Base-by-base conservation (phyloP, 2,329 filamentous ascomycete genomes). In the Penicillium rolfsii region DNA sequence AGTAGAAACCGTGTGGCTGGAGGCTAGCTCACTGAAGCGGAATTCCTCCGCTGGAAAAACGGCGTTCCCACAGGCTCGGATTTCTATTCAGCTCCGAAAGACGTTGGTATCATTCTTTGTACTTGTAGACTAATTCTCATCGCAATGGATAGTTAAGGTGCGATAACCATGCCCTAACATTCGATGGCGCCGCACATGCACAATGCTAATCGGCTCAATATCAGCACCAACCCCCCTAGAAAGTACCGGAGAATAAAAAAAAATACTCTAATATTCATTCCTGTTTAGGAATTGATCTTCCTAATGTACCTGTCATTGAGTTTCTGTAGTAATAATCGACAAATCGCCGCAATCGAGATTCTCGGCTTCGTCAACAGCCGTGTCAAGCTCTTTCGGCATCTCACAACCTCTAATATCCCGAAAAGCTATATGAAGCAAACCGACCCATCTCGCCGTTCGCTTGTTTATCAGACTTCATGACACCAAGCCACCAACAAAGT, bases 21-120 rank as follows among this genome's bases (percentile, higher is more conserved):
- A 12, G 54, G n/a, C 28, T 45, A 11, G 45, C 2, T 46, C 28
- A 16, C n/a, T 46, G 41, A 28, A 22, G 49, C 56, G 56, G 56
- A 58, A 58, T 48, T 48, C n/a, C 56, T 40, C 56, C 56, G 56
- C 48, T 19, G 35, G 43, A 56, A 26, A 19, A 46, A 52, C 24
- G 6, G n/a, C 24, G 14, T n/a, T 2, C 14, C 24, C 6, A n/a
- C 45, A 28, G 5, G 11, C 45, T n/a, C 24, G 14, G 26, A 16
- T n/a, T 30, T 30, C 30, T 14, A 2, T 16, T n/a, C 24, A 11
- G 45, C 26, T 5, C 7, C 28, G 26, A 9, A 19, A 48, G 8
- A 7, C 26, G 2, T n/a, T 19, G 3, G n/a, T 28, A 14, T n/a
- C 11, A 8, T 11, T 8, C 12, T n/a, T n/a, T 48, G 45, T 48